Evolutionary conservation across 352 stramenopile genomes (phyloP), one percentile per base, ranked within the genome.

Genomic region (Globisporangium uncinulatum): DNA sequence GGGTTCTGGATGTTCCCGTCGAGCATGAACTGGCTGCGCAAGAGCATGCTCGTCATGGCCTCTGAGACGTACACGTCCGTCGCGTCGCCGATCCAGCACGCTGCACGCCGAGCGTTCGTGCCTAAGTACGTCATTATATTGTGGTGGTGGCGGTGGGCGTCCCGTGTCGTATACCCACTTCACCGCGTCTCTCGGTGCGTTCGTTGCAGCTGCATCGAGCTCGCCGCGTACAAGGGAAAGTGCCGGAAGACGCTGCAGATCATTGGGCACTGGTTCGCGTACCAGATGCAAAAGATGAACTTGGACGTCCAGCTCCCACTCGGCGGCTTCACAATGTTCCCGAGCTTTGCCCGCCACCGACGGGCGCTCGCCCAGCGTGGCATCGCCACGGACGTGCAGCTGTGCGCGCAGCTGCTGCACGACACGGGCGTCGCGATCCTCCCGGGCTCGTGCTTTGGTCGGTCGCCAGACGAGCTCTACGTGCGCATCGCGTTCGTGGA

Each of bases 31-130:
- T 95, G 86, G 86, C 65, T 95, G 17, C 83, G 84, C 24, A 86
- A 84, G 57, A 90, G 73, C 46, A 95, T 95, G 86, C 71, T 94
- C 19, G 83, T 93, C 39, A 94, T 94, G 83, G 86, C 86, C 2
- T 94, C 84, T 6, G 85, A 95, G 71, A 94, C 86, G 15, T 95
- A 92, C 67, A 94, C 86, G 13, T 93, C 83, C 0, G 86, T 95
- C 1, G 82, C 83, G 2, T 90, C 86, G 13, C 86, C 86, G 29
- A 91, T 95, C 56, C 86, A 95, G 62, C 74, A 95, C 63, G 86
- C 86, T 15, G 86, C 86, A 50, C 74, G 83, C 51, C 62, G 83
- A 65, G 86, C 86, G 0, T 95, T 94, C 43, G 76, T 89, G 19
- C 72, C 67, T 11, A 70, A 86, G 86, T 94, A 82, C 47, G 67